Evolutionary conservation across 345 rosid genomes (phyloP).

Genomic region (Euclidium syriacum): DNA sequence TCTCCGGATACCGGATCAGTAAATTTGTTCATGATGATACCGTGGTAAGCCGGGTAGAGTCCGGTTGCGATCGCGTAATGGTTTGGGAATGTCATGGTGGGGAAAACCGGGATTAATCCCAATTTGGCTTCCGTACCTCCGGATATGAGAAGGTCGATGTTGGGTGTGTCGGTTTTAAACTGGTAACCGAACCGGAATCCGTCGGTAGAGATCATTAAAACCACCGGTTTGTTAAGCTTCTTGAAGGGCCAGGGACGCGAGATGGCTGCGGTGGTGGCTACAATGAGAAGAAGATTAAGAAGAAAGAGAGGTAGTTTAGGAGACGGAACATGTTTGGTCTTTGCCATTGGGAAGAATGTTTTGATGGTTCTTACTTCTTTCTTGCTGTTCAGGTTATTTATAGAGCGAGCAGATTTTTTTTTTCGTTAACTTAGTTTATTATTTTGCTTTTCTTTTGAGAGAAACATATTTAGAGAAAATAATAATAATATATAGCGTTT

Average conservation of each 20-base stretch:
- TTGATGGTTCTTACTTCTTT: slow-evolving; percentile 5
- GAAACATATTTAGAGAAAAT: background rate
- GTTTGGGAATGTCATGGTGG: slow-evolving; percentile 70
- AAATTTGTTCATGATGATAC: slow-evolving; percentile 52
- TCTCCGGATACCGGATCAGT: slow-evolving; percentile 50
- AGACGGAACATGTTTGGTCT: slow-evolving; percentile 3
- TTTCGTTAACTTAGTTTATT: background rate
- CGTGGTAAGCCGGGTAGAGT: slow-evolving; percentile 72
- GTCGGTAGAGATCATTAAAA: slow-evolving; percentile 62
- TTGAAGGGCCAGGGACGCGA: slow-evolving; percentile 45
- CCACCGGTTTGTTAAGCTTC: slow-evolving; percentile 51
- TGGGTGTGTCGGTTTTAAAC: slow-evolving; percentile 58
- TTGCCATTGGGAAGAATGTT: slow-evolving; percentile 1
- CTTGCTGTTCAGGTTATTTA: slow-evolving; percentile 6
- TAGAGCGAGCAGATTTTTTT: background rate
- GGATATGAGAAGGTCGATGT: slow-evolving; percentile 51
- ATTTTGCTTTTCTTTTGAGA: background rate
- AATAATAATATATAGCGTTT: background rate
- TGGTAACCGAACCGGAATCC: slow-evolving; percentile 88
- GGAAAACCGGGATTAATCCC: slow-evolving; percentile 79
- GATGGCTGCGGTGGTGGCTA: slow-evolving; percentile 42
- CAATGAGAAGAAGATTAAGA: slow-evolving; percentile 41
- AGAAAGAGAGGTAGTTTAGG: slow-evolving; percentile 32
- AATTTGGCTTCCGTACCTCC: slow-evolving; percentile 67
- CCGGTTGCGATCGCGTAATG: slow-evolving; percentile 79